These are phyloP conservation scores for Backusella macrospora DNA, from an alignment of 192 early-diverging fungal species.

Conservation along the genomic window DNA sequence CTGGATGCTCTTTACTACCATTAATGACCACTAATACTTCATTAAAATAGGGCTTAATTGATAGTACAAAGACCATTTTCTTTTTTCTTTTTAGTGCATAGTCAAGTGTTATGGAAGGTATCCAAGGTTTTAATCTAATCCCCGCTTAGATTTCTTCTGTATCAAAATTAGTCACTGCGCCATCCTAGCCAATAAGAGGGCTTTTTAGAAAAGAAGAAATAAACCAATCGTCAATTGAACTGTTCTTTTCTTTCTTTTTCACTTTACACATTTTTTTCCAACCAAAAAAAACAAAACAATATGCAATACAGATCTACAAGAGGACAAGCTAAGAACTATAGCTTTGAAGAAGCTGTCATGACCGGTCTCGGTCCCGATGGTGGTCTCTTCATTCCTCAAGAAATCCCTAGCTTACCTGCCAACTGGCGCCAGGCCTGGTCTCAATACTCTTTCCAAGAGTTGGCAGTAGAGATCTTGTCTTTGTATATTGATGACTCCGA, in stretches of 20 bases:
- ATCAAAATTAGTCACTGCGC: constrained; percentile 8
- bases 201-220: background rate
- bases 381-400: constrained; percentile 90
- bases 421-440: constrained; percentile 78
- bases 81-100: background rate
- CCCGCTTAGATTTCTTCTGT: background rate
- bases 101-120: background rate
- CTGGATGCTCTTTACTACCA: background rate
- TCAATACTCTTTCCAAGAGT: constrained; percentile 71
- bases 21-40: too few relatives aligned
- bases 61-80: background rate
- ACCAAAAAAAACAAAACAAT: constrained; percentile 18
- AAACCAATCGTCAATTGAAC: background rate
- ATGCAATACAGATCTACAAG: constrained; percentile 96
- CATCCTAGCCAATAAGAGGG: background rate
- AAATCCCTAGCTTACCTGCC: constrained; percentile 71
- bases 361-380: constrained; percentile 92
- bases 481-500: constrained; percentile 81
- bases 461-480: constrained; percentile 85
- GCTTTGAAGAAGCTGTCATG: constrained; percentile 92
- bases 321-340: constrained; percentile 64
- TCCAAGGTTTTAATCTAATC: background rate
- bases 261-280: background rate
- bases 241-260: background rate
- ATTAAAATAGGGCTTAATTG: background rate